phyloP scores from a whole-genome alignment of 2,329 filamentous ascomycete species.

The Graphilbum sp. region DNA sequence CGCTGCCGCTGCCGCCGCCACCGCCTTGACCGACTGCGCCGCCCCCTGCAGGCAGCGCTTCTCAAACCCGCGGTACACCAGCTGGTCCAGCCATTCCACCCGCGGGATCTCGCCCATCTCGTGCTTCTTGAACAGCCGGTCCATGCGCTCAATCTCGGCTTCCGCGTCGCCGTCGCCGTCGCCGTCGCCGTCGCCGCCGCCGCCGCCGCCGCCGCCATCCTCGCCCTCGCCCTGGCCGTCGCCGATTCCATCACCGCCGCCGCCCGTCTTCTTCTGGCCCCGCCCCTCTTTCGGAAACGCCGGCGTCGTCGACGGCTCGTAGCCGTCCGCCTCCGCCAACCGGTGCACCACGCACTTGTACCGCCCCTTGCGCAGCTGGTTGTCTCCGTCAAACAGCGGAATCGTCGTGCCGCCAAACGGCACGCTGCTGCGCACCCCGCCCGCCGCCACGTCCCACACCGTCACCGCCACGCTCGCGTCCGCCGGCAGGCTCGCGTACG shows the following conservation, averaged over 20 bases:
- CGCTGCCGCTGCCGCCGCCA: conserved; percentile 23
- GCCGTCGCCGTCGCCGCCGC: conserved; percentile 13
- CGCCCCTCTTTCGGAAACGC: conserved; percentile 39
- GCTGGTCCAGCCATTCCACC: conserved; percentile 87
- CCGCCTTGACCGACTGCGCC: conserved; percentile 42
- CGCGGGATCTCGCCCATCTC: conserved; percentile 93
- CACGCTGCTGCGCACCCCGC: conserved; percentile 21
- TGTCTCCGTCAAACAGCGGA: conserved; percentile 80
- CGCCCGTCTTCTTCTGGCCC: conserved; percentile 15
- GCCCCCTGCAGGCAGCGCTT: conserved; percentile 53
- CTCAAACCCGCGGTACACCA: conserved; percentile 83
- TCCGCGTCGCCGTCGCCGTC: conserved; percentile 38
- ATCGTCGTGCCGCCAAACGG: conserved; percentile 93
- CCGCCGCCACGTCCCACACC: conserved; percentile 82
- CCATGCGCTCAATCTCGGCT: conserved; percentile 79
- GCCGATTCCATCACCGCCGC: conserved; percentile 11
- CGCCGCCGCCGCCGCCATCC: conserved; percentile 31
- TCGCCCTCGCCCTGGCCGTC: conserved; percentile 30
- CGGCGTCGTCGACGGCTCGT: conserved; percentile 65
- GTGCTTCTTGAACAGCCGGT: conserved; percentile 87
- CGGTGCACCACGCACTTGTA: conserved; percentile 83
- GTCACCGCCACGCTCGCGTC: conserved; percentile 83
- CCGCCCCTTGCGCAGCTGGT: conserved; percentile 76
- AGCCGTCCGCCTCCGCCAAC: conserved; percentile 69
- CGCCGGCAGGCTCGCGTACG: conserved; percentile 65